A percentile compares a stretch with the other conserved stretches of the same genome.
phyloP scores from a whole-genome alignment of 352 stramenopile species.

The Phytophthora meadii region DNA sequence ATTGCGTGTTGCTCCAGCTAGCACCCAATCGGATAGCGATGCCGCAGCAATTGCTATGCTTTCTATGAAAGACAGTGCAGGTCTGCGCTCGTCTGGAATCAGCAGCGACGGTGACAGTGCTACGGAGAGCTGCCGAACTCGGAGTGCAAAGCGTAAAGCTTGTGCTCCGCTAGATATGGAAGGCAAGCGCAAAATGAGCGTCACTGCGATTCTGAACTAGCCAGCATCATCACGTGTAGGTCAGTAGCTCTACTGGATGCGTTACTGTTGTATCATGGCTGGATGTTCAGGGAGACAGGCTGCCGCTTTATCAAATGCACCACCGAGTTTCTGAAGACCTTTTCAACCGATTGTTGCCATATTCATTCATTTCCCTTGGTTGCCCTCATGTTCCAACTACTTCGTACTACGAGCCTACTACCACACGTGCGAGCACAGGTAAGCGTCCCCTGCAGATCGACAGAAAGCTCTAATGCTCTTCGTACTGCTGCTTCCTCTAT shows the following conservation, averaged over 20 bases:
- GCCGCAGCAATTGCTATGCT: constrained; percentile 80
- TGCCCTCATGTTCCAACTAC: constrained; percentile 18
- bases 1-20: constrained; percentile 24
- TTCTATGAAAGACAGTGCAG: constrained; percentile 74
- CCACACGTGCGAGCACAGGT: constrained; percentile 22
- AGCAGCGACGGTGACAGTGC: constrained; percentile 55
- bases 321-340: constrained; percentile 7
- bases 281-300: not conserved
- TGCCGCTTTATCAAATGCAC: constrained; percentile 19
- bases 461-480: constrained; percentile 39
- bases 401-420: constrained; percentile 13
- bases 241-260: constrained; percentile 12
- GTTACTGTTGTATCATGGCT: constrained; percentile 7
- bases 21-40: constrained; percentile 79
- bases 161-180: constrained; percentile 62
- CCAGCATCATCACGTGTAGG: constrained; percentile 2
- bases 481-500: constrained; percentile 24
- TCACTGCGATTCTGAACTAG: constrained; percentile 90
- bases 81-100: constrained; percentile 32
- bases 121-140: constrained; percentile 35
- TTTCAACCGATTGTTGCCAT: constrained; percentile 19
- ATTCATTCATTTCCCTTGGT: constrained; percentile 28
- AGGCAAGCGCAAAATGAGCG: constrained; percentile 89
- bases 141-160: constrained; percentile 71
- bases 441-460: constrained; percentile 18